Percentiles rank a stretch among this genome's conserved stretches.
Conservation (phyloP, 257 asterid genomes). For the Capsicum pubescens region DNA sequence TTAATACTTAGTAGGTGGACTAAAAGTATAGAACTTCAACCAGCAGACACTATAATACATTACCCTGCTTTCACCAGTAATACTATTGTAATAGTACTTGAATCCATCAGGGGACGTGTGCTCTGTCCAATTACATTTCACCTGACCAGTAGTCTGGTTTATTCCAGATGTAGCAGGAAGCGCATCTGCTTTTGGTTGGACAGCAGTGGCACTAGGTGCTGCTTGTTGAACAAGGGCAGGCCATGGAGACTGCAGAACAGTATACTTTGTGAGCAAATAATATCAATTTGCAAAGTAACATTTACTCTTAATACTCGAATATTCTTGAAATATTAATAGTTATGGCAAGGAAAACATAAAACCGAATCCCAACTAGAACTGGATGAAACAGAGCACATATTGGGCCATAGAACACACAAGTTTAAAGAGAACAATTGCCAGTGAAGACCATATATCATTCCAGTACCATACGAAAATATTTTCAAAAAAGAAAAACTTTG, state of each 20-base stretch:
- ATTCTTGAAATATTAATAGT: not conserved
- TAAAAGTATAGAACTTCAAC: not conserved
- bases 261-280: conserved; percentile 11
- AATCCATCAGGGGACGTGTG: conserved; percentile 94
- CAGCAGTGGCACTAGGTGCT: conserved; percentile 41
- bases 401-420: conserved; percentile 11
- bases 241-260: conserved; percentile 64
- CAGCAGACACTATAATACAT: conserved; percentile 23
- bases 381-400: not conserved
- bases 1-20: not conserved
- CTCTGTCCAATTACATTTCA: conserved; percentile 81
- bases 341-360: not conserved
- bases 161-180: conserved; percentile 46
- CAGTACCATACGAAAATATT: not conserved
- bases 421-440: not conserved
- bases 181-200: conserved; percentile 51
- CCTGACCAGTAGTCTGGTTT: conserved; percentile 38
- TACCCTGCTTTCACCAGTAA: conserved; percentile 97
- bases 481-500: not conserved
- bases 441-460: conserved; percentile 16
- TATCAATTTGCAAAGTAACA: conserved; percentile 7
- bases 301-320: conserved; percentile 10
- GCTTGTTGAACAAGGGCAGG: conserved; percentile 57
- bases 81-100: conserved; percentile 81
- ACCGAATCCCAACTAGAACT: conserved; percentile 12